Base-by-base conservation (phyloP, 257 asterid species). In the Eucommia ulmoides region DNA sequence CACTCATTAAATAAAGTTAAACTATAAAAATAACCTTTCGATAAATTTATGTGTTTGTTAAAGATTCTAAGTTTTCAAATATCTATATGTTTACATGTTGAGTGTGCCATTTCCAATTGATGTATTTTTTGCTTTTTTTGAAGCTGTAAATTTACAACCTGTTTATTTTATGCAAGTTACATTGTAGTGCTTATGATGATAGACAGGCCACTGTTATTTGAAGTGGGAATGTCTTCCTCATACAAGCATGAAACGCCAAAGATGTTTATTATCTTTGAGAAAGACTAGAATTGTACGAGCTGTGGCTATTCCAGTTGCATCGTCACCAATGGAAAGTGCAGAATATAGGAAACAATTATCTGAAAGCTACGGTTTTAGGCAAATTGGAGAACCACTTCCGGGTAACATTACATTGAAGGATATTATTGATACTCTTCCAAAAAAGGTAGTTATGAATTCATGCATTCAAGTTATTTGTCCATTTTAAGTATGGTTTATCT, bases 381-480 rank as follows among this genome's bases (percentile, higher is more conserved):
- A 91, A 65, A 91, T 86, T 58, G 96, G 95, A 62, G 96, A 91
- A 65, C 84, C 93, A 16, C 84, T 91, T 67, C 99, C 96, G 5
- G 89, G 75, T 58, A 70, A 68, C 23, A 76, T 86, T 35, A 81
- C 93, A 5, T 23, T 91, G 54, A 86, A 78, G 65, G 87, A 86
- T 65, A 79, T 86, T 52, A 49, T 58, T 20, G 92, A 86, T 12
- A 80, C 93, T 14, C 84, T 91, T 58, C 96, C 98, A 1, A 83
- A 69, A 58, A 81, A 91, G 95, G 98, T 83, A 55, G 41, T 24
- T 62, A 54, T 15, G 48, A 42, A 42, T 42, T 42, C 19, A 2
- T 42, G 48, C 48, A 16, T 7, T 18, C 8, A 16, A 42, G 15
- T 15, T 42, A 16, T 42, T 2, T 35, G 14, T n/a, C n/a, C n/a